Percentiles rank a stretch among this genome's conserved stretches.
phyloP scores from a whole-genome alignment of 257 asterid genomes.

The Solanum chiquidenum region DNA sequence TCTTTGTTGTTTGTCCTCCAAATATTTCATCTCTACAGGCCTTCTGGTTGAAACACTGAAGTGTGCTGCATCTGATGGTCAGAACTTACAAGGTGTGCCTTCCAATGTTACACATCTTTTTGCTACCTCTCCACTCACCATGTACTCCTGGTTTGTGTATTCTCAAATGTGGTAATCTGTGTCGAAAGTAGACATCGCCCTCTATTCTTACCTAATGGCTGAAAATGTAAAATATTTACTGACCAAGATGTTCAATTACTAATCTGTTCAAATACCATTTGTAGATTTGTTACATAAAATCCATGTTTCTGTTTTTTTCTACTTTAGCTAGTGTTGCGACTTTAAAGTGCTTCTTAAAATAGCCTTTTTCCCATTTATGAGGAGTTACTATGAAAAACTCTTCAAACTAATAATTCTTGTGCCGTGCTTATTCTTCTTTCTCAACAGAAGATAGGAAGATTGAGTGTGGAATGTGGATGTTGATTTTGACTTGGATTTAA shows the following conservation, averaged over 20 bases:
- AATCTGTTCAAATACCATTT: neutral
- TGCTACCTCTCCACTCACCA: neutral
- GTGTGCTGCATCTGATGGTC: neutral
- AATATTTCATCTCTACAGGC: neutral
- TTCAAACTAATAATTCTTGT: neutral
- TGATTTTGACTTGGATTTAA: neutral
- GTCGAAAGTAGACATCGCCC: neutral
- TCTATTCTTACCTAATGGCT: neutral
- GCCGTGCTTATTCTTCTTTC: neutral
- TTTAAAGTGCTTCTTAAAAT: neutral
- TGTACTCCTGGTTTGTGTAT: neutral
- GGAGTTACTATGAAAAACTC: neutral
- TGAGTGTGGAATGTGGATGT: neutral
- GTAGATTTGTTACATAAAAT: neutral
- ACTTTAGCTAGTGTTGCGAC: neutral
- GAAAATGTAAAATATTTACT: neutral
- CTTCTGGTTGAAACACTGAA: neutral
- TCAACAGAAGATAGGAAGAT: neutral
- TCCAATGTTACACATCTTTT: neutral
- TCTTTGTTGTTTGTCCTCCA: neutral
- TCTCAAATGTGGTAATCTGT: neutral
- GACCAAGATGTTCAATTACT: neutral
- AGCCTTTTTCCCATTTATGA: neutral
- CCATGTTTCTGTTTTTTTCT: neutral
- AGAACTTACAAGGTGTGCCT: neutral